phyloP scores from a whole-genome alignment of 129 eudicot genomes.

The Pseudognaphalium luteoalbum region DNA sequence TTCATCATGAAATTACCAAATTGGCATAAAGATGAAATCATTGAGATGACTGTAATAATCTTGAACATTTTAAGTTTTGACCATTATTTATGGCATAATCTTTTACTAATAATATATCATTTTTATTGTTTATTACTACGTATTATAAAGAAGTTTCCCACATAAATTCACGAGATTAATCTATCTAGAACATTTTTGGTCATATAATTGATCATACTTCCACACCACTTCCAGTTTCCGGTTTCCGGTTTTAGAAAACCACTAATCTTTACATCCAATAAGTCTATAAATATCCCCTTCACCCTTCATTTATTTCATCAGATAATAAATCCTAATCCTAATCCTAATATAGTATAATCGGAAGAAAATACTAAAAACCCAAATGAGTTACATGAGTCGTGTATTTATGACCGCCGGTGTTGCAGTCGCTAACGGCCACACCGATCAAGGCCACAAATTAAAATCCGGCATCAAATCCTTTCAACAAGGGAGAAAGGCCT shows the following conservation, averaged over 20 bases:
- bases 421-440: conserved; percentile 50
- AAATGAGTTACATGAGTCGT: conserved; percentile 43
- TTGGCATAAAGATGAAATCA: too few species aligned
- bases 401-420: conserved; percentile 48
- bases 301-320: background rate
- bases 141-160: background rate
- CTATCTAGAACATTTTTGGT: conserved; percentile 2
- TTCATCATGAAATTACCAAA: too few species aligned
- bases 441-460: conserved; percentile 43
- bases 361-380: background rate
- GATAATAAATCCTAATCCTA: background rate
- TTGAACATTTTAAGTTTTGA: too few species aligned
- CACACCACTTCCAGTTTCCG: conserved; percentile 4
- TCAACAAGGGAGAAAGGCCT: conserved; percentile 35
- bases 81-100: too few species aligned
- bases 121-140: too few species aligned
- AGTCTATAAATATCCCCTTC: conserved; percentile 21
- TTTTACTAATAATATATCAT: too few species aligned
- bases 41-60: too few species aligned
- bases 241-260: conserved; percentile 24
- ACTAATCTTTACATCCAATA: background rate
- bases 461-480: conserved; percentile 40
- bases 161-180: conserved; percentile 17
- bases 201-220: background rate
- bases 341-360: too few species aligned